Conservation (phyloP, 805 yeast species). For the Sungouiella blattae region DNA sequence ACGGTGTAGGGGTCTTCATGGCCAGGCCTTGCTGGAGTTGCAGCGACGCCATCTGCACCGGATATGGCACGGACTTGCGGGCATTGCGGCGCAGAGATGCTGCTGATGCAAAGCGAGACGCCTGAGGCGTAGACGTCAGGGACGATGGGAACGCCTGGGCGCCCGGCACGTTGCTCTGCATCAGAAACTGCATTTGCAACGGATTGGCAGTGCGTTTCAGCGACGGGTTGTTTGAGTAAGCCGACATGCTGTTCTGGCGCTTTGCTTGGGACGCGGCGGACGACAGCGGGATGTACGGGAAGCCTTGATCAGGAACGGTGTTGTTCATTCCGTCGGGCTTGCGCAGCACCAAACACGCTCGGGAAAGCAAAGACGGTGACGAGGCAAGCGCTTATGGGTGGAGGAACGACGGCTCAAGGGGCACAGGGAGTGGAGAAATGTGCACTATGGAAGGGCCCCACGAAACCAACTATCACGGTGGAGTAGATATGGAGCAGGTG, state of each 20-base stretch:
- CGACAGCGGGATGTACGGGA: too few relatives aligned
- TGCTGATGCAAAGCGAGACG: conserved; percentile 5
- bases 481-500: too few relatives aligned
- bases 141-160: conserved; percentile 4
- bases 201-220: conserved; percentile 32
- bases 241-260: conserved; percentile 39
- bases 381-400: too few relatives aligned
- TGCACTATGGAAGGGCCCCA: too few relatives aligned
- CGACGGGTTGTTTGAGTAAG: conserved; percentile 28
- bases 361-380: too few relatives aligned
- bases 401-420: too few relatives aligned
- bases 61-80: conserved; percentile 4
- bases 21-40: neutral
- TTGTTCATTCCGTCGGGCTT: neutral
- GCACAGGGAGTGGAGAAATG: too few relatives aligned
- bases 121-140: too few relatives aligned
- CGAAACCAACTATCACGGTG: too few relatives aligned
- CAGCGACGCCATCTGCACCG: neutral
- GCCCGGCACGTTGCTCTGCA: conserved; percentile 14
- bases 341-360: too few relatives aligned
- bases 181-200: conserved; percentile 13
- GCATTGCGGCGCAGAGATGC: conserved; percentile 3
- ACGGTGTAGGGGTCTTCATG: conserved; percentile 39
- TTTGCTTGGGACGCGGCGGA: conserved; percentile 22
- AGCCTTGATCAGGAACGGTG: neutral